Base-by-base conservation (phyloP, 305 asterid species). In the Withania somnifera region DNA sequence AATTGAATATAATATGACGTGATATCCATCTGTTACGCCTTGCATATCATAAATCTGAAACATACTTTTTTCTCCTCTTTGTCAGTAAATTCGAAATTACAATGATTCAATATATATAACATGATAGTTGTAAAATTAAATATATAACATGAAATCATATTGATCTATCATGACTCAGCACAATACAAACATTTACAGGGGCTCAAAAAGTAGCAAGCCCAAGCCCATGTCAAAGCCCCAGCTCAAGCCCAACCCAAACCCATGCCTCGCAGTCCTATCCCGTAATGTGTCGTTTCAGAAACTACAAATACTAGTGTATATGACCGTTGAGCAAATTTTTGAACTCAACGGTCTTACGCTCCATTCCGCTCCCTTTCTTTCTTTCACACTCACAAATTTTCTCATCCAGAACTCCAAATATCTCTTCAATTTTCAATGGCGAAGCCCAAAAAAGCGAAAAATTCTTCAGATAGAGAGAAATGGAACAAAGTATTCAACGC, bases 401-500 rank as follows among this genome's bases (percentile, higher is more conserved):
- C 82, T 73, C 42, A 51, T 82, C 52, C 34, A 40, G 19, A 36
- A 53, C 81, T 77, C 82, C 52, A 75, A 63, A 67, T 60, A 6
- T 26, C 20, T 38, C 54, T n/a, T 38, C 54, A 57, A 61, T 47
- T 75, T 20, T 61, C 85, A 61, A 95, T 95, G 98, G 92, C 83
- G 85, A 88, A 86, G 80, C 85, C 87, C 15, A 85, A 80, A 86
- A 66, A 84, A 24, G 7, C 86, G 3, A 85, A 30, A 14, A 85
- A 69, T 61, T 83, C 84, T 9, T 77, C 91, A 6, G 88, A 83
- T 68, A 92, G 90, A 32, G 89, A 89, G 50, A 93, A 89, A 6
- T 91, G 97, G 97, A 82, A 78, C 66, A 88, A 82, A 20, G 71
- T 91, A 52, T 93, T 90, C 84, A 87, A 86, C 32, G 86, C 93